These are phyloP conservation scores for Zygnema circumcarinatum DNA, from an alignment of 139 green algal species.

Conservation along the genomic window DNA sequence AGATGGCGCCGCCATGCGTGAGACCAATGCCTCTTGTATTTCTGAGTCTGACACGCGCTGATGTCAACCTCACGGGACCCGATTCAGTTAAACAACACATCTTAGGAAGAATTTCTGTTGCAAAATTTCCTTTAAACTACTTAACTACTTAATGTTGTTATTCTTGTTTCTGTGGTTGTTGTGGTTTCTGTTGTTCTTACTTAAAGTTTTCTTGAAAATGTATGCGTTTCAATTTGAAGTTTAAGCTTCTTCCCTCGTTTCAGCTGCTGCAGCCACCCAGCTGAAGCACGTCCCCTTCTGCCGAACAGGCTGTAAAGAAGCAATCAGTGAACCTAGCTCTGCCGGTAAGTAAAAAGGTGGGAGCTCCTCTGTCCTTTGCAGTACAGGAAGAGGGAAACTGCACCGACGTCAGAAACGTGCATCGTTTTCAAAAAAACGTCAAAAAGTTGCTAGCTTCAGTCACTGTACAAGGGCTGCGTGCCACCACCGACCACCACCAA, in stretches of 20 bases:
- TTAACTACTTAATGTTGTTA: too few relatives aligned
- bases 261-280: neutral
- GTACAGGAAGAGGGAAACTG: neutral
- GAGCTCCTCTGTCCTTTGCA: too few relatives aligned
- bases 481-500: too few relatives aligned
- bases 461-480: neutral
- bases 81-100: too few relatives aligned
- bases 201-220: neutral
- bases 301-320: neutral
- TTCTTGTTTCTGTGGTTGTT: too few relatives aligned
- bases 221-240: neutral
- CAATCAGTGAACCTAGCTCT: neutral
- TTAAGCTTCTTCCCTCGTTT: neutral
- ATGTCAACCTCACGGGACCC: too few relatives aligned
- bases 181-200: too few relatives aligned
- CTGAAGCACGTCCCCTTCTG: neutral
- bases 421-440: neutral
- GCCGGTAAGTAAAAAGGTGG: neutral
- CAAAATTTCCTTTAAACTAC: neutral
- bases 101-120: too few relatives aligned
- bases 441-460: neutral
- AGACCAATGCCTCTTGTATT: too few relatives aligned
- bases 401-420: neutral
- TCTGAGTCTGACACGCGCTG: too few relatives aligned
- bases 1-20: too few relatives aligned